A percentile compares a stretch with the other conserved stretches of the same genome.
phyloP scores from a whole-genome alignment of 352 stramenopile species.

The Aphanomyces euteiches region DNA sequence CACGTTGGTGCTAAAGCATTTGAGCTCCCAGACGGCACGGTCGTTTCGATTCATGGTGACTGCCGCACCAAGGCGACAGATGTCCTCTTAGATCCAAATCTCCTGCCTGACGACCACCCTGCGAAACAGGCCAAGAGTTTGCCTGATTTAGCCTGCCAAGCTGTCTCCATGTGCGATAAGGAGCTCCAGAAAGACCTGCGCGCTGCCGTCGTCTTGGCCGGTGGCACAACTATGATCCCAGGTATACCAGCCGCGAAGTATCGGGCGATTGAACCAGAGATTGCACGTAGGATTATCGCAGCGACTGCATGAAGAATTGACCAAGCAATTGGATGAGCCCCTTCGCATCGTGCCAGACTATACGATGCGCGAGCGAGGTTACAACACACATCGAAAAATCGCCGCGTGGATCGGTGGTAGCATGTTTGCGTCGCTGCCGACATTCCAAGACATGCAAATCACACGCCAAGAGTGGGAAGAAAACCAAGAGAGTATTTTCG shows the following conservation, averaged over 20 bases:
- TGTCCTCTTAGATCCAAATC: slow-evolving; percentile 76
- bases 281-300: slow-evolving; percentile 49
- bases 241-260: slow-evolving; percentile 15
- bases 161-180: slow-evolving; percentile 85
- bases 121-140: slow-evolving; percentile 51
- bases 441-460: slow-evolving; percentile 86
- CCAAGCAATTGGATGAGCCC: slow-evolving; percentile 34
- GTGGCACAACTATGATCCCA: slow-evolving; percentile 80
- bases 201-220: slow-evolving; percentile 69
- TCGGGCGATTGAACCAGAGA: not conserved
- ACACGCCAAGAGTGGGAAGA: slow-evolving; percentile 88
- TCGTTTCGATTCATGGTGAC: slow-evolving; percentile 77
- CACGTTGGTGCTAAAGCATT: slow-evolving; percentile 47
- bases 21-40: slow-evolving; percentile 80
- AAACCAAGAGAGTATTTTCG: slow-evolving; percentile 79
- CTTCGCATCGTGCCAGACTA: slow-evolving; percentile 77
- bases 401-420: slow-evolving; percentile 87
- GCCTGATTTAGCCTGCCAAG: slow-evolving; percentile 79
- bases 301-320: slow-evolving; percentile 72
- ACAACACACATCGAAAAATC: slow-evolving; percentile 81
- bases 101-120: slow-evolving; percentile 93
- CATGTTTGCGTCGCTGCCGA: slow-evolving; percentile 84
- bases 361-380: slow-evolving; percentile 69
- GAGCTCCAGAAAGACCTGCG: slow-evolving; percentile 78
- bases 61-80: slow-evolving; percentile 66